Conservation (phyloP, 2,329 filamentous ascomycete genomes). For the Leptographium wingfieldii region DNA sequence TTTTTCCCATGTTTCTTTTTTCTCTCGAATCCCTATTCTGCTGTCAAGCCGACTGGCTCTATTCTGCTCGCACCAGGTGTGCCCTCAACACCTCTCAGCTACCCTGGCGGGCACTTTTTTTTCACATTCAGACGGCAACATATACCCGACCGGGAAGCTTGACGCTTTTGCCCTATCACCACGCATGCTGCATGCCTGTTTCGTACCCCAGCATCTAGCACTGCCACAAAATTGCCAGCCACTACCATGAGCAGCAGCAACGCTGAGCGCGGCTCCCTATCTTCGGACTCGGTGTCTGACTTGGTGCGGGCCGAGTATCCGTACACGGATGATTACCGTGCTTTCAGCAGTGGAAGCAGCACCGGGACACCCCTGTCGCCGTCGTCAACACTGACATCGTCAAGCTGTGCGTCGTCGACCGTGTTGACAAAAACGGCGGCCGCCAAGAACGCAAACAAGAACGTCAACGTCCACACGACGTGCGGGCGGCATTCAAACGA, state of each 20-base stretch:
- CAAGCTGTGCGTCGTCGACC: not conserved
- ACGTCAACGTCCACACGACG: constrained; percentile 15
- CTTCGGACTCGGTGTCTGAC: not conserved
- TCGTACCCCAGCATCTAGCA: not conserved
- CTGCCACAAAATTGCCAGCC: not conserved
- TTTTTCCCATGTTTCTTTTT: not conserved
- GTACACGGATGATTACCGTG: not conserved
- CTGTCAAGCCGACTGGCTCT: not conserved
- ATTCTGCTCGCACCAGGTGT: constrained; percentile 3
- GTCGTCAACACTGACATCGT: not conserved
- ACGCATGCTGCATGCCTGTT: not conserved
- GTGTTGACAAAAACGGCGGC: not conserved
- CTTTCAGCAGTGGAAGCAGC: not conserved
- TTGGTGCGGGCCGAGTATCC: not conserved
- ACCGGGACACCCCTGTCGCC: not conserved
- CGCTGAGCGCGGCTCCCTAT: not conserved
- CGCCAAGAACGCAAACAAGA: constrained; percentile 1
- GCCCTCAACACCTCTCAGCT: not conserved
- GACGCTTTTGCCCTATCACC: not conserved
- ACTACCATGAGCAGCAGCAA: not conserved
- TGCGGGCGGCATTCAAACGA: constrained; percentile 15
- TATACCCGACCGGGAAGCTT: not conserved
- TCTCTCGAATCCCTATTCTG: not conserved
- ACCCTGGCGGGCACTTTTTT: constrained; percentile 6
- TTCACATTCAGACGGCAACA: not conserved